These are phyloP conservation scores for Termitomyces eurrhizus DNA, from an alignment of 768 basidiomycete genomes.

Conservation along the genomic window DNA sequence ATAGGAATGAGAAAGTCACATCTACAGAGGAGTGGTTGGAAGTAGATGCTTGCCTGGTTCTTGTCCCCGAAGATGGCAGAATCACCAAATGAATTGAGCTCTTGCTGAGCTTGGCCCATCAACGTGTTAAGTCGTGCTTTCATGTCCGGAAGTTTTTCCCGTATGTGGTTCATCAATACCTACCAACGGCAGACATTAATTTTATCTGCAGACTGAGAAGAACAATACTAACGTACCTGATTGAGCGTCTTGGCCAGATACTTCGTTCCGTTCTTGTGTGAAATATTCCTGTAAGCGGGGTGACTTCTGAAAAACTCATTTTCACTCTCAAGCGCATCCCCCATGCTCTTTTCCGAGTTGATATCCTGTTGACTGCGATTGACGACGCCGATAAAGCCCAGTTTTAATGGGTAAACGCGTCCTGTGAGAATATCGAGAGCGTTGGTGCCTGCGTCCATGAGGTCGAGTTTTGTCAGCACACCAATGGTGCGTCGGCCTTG, in stretches of 20 bases:
- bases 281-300: constrained; percentile 89
- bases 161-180: constrained; percentile 96
- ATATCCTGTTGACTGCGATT: constrained; percentile 98
- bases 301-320: constrained; percentile 89
- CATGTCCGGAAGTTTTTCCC: constrained; percentile 99
- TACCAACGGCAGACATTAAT: constrained; percentile 18
- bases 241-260: constrained; percentile 92
- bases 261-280: constrained; percentile 97
- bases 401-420: constrained; percentile 94
- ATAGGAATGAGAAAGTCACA: constrained; percentile 11
- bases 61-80: constrained; percentile 88
- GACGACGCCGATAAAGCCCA: constrained; percentile 98
- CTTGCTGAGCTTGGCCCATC: constrained; percentile 99
- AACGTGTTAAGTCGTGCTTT: constrained; percentile 96
- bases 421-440: constrained; percentile 95
- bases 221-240: constrained; percentile 50
- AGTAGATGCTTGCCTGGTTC: constrained; percentile 55
- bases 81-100: constrained; percentile 95
- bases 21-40: background rate
- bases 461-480: constrained; percentile 93
- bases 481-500: constrained; percentile 96
- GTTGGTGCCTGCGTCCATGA: constrained; percentile 99
- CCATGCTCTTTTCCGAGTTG: constrained; percentile 79
- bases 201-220: background rate
- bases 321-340: constrained; percentile 81